Evolutionary conservation across 1,139 yeast genomes (phyloP).

Genomic region (Magnusiomyces tetraspermus): DNA sequence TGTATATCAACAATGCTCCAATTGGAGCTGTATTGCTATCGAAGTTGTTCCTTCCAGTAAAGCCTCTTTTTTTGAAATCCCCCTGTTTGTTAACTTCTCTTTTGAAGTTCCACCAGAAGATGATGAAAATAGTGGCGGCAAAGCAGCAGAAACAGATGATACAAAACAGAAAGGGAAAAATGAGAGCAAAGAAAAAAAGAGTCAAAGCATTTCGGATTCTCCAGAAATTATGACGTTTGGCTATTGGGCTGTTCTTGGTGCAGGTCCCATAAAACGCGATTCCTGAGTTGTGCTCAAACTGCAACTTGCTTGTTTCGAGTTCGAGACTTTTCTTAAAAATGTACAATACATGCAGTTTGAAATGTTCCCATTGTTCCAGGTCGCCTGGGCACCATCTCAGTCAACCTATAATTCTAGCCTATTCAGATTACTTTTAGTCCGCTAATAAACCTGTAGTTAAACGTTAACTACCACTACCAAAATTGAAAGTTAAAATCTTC

Average conservation of each 20-base stretch:
- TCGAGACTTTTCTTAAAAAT: too few relatives aligned
- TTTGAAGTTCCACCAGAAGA: slow-evolving; percentile 14
- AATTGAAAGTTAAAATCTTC: too few relatives aligned
- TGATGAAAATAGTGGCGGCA: slow-evolving; percentile 3
- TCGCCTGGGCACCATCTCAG: too few relatives aligned
- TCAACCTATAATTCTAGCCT: too few relatives aligned
- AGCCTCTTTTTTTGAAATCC: slow-evolving; percentile 15
- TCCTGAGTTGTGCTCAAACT: too few relatives aligned
- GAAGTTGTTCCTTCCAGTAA: slow-evolving; percentile 30
- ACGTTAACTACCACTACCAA: too few relatives aligned
- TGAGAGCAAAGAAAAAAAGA: not conserved
- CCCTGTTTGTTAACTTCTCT: slow-evolving; percentile 21
- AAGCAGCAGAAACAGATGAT: not conserved
- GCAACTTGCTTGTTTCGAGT: too few relatives aligned
- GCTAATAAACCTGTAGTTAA: too few relatives aligned
- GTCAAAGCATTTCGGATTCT: not conserved
- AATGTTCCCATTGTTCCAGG: too few relatives aligned
- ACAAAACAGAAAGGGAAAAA: not conserved
- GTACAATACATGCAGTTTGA: too few relatives aligned
- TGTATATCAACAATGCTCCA: slow-evolving; percentile 41
- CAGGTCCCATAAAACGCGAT: slow-evolving; percentile 1
- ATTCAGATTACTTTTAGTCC: too few relatives aligned
- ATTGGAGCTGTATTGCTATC: slow-evolving; percentile 50
- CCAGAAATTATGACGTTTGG: not conserved
- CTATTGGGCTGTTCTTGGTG: slow-evolving; percentile 2